Evolutionary conservation across 148 eudicot species (phyloP), one percentile per base, ranked within the genome.

Genomic region (Rhododendron ferrugineum): DNA sequence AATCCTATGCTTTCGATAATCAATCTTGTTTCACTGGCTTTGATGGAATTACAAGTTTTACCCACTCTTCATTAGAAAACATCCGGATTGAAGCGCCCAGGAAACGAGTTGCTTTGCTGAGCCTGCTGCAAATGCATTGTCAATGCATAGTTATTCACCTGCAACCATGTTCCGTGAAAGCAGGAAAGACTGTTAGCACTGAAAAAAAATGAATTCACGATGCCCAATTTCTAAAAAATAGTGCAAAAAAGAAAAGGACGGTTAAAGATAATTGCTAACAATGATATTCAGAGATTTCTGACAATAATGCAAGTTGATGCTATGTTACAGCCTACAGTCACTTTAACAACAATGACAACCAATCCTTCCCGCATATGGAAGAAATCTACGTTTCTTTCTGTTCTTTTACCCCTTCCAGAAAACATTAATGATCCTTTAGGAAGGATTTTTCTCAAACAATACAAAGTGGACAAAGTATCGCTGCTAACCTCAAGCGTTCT

Each of bases 121-220:
- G 98, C 95, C 84, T 90, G 95, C 73, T 89, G 89, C 86, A 95
- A 88, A 86, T 94, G 97, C 94, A 94, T 88, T 34, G 80, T 86
- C 88, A 94, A 80, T 13, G 98, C 93, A 85, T 95, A 95, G 83
- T 95, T 94, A 66, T 92, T 94, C 75, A 94, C 90, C 98, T 95
- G 90, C 86, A 85, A 74, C n/a, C 74, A 80, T 34, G 73, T 82
- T 47, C 46, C 42, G 30, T 22, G 22, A 77, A 40, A 37, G 28
- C 46, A 81, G 42, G 47, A 56, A 22, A 62, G 60, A 50, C 4
- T 23, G 37, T 44, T 80, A 64, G 32, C 42, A 46, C 32, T 32
- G 34, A 14, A 11, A 70, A 70, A 13, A 70, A n/a, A 6, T 30
- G 75, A 5, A 37, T 30, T 14, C 14, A 4, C 4, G 1, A 66